Base-by-base conservation (phyloP, 148 eudicot genomes). In the Fagopyrum homotropicum region DNA sequence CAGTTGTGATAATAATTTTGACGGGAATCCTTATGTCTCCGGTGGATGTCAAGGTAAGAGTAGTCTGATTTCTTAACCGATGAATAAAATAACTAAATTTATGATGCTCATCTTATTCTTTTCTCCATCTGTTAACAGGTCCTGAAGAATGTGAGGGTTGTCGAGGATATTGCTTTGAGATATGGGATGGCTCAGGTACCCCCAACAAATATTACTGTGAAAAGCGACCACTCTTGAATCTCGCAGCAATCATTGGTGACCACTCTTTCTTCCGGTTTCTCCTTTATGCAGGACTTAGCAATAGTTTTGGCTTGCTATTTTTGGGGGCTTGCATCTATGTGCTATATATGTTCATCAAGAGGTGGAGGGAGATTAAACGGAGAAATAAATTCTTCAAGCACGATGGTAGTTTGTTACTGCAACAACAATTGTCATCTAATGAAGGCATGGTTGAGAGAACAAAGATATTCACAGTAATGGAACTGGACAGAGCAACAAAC, bases 301-400 rank as follows among this genome's bases (percentile, higher is more conserved):
- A 30, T 7, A 64, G 69, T 35, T 30, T 64, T 64, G 69, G 69
- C 7, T 2, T 64, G 5, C n/a, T 64, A 14, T 45, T 64, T 11
- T 64, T 64, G 45, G 69, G 12, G 7, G 5, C 30, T 35, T 6
- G 69, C n/a, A n/a, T 64, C 3, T 57, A 57, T 19, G 26, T 29
- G 69, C 45, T 63, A 30, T 64, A 64, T 64, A 45, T 45, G 12
- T 30, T 64, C 35, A 30, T 64, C 69, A 64, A 64, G 14, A 64
- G 45, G 17, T 12, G 45, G 11, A 64, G 45, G 69, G 69, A 64
- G 69, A 64, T 64, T 4, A 64, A 1, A 7, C 45, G 45, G 14
- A 64, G 45, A 16, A 45, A 45, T 64, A 64, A 64, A 30, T 64
- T 30, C 69, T 64, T 64, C 69, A 64, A 64, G 15, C 45, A 45